phyloP scores from a whole-genome alignment of 192 early-diverging fungal species.

The Glomus cerebriforme region DNA sequence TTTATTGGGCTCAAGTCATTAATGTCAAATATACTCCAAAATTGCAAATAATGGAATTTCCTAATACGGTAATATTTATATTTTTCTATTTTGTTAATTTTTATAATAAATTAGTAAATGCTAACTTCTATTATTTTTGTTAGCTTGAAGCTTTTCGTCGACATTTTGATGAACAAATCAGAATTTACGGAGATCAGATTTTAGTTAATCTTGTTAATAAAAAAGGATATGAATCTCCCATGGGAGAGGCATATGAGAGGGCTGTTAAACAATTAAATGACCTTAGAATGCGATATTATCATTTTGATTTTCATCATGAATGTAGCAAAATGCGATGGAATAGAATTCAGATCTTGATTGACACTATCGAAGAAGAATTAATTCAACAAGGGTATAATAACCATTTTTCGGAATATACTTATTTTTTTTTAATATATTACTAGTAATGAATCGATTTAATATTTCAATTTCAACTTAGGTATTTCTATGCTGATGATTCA shows the following conservation, averaged over 20 bases:
- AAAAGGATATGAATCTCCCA: constrained; percentile 83
- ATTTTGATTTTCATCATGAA: constrained; percentile 98
- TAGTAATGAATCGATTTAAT: too few relatives aligned
- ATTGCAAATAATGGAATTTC: constrained; percentile 72
- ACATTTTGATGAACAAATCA: constrained; percentile 74
- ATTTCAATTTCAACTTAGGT: constrained; percentile 44
- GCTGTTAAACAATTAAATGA: constrained; percentile 62
- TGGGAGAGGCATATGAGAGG: constrained; percentile 80
- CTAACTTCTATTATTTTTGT: constrained; percentile 27
- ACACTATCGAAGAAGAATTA: constrained; percentile 72
- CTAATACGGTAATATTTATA: constrained; percentile 60
- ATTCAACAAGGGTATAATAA: constrained; percentile 48
- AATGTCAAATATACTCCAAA: constrained; percentile 92
- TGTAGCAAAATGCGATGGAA: constrained; percentile 96
- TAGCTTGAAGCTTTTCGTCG: constrained; percentile 67
- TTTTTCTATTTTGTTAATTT: background rate
- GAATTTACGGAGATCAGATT: constrained; percentile 79
- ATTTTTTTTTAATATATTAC: constrained; percentile 3
- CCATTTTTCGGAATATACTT: background rate
- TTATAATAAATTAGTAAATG: background rate
- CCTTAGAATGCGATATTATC: constrained; percentile 68
- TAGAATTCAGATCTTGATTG: constrained; percentile 80
- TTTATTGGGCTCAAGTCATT: constrained; percentile 91
- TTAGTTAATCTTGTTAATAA: constrained; percentile 95
- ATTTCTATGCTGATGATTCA: constrained; percentile 50